Evolutionary conservation across 78 protist species (phyloP).

Genomic region (slime mould (Dictyostelium discoideum)): DNA sequence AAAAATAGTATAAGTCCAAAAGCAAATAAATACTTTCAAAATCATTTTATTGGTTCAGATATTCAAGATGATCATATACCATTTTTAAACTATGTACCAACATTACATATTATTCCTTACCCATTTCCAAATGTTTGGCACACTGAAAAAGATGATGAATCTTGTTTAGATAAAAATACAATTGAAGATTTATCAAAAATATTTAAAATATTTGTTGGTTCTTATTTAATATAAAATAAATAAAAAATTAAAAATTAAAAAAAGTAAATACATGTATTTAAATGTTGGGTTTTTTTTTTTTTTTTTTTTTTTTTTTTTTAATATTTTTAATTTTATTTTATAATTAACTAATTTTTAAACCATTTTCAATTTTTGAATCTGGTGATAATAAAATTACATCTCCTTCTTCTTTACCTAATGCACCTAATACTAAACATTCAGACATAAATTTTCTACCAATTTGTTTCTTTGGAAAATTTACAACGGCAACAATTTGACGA

Average conservation of each 20-base stretch:
- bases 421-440: neutral
- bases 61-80: constrained; percentile 71
- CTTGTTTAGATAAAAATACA: constrained; percentile 1
- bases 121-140: constrained; percentile 73
- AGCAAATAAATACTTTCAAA: constrained; percentile 30
- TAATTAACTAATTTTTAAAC: neutral
- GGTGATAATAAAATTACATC: neutral
- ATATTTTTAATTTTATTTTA: neutral
- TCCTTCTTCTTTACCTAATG: neutral
- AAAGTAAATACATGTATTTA: neutral
- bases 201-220: constrained; percentile 37
- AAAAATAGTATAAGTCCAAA: neutral
- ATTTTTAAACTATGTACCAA: constrained; percentile 19
- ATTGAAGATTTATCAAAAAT: constrained; percentile 58
- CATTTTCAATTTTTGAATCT: neutral
- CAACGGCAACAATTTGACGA: neutral
- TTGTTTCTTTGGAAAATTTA: neutral
- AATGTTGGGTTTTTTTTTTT: neutral
- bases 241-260: neutral
- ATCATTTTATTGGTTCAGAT: neutral
- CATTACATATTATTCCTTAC: constrained; percentile 40
- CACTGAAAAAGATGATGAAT: constrained; percentile 22
- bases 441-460: neutral
- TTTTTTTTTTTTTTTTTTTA: neutral
- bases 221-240: constrained; percentile 1